Evolutionary conservation across 371 early-diverging fungal species (phyloP).

Genomic region (Lichtheimia ramosa): DNA sequence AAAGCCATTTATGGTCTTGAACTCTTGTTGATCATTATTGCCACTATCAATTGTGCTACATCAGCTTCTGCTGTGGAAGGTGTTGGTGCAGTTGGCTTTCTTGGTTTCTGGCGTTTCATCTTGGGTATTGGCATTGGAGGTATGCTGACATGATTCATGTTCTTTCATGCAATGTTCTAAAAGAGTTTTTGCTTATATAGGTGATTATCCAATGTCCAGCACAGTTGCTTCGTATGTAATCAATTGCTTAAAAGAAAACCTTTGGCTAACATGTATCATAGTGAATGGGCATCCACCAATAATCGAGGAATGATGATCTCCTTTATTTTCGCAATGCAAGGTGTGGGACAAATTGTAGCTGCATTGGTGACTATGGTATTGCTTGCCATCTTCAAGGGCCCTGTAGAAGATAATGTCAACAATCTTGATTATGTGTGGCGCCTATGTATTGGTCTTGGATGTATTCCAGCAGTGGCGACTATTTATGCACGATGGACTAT

Average conservation of each 20-base stretch:
- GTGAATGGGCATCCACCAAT: conserved; percentile 61
- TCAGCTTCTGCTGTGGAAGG: conserved; percentile 55
- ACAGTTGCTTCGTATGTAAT: conserved; percentile 56
- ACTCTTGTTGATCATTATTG: conserved; percentile 54
- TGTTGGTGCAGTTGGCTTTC: conserved; percentile 51
- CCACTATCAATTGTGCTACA: conserved; percentile 64
- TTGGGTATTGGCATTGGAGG: conserved; percentile 71
- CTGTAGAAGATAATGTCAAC: conserved; percentile 40
- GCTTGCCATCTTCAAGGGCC: conserved; percentile 52
- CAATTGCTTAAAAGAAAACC: not conserved
- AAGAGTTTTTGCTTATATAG: conserved; percentile 3
- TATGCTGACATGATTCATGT: not conserved
- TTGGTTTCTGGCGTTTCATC: conserved; percentile 67
- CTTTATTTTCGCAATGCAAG: conserved; percentile 76
- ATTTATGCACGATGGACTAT: conserved; percentile 67
- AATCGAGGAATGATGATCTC: conserved; percentile 70
- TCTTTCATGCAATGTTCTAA: not conserved
- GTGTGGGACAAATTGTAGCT: conserved; percentile 66
- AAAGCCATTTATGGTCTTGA: conserved; percentile 69
- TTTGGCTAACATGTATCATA: not conserved
- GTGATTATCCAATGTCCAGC: conserved; percentile 66
- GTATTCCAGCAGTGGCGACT: conserved; percentile 61
- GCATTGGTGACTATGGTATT: conserved; percentile 55
- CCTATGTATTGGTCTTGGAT: conserved; percentile 50
- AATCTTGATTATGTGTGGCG: conserved; percentile 67